phyloP scores from a whole-genome alignment of 139 green algal species.

The Tetraselmis chui region DNA sequence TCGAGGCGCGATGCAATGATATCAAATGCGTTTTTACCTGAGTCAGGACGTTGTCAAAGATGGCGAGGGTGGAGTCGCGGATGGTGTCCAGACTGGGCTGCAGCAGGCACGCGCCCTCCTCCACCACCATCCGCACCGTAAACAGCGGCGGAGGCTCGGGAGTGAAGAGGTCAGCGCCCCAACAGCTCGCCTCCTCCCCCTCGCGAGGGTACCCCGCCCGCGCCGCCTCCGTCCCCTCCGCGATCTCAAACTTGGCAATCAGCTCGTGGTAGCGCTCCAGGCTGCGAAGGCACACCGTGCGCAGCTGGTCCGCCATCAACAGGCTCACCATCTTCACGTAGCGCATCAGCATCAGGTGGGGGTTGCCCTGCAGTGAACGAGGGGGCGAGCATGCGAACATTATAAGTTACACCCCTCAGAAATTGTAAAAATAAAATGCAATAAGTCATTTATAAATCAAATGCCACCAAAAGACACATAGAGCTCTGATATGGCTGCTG shows the following conservation, averaged over 20 bases:
- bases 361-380: slow-evolving; percentile 9
- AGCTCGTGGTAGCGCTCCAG: slow-evolving; percentile 34
- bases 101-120: slow-evolving; percentile 20
- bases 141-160: slow-evolving; percentile 50
- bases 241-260: slow-evolving; percentile 46
- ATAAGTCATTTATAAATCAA: too few species aligned
- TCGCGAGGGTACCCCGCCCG: slow-evolving; percentile 8
- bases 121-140: slow-evolving; percentile 20
- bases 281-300: slow-evolving; percentile 38
- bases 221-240: slow-evolving; percentile 5
- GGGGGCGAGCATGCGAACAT: too few species aligned
- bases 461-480: too few species aligned
- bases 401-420: too few species aligned
- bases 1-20: slow-evolving; percentile 31
- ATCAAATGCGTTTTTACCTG: slow-evolving; percentile 19
- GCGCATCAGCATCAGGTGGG: slow-evolving; percentile 23
- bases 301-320: slow-evolving; percentile 56
- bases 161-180: slow-evolving; percentile 38
- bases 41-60: slow-evolving; percentile 52
- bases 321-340: slow-evolving; percentile 58
- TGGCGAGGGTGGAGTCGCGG: slow-evolving; percentile 24
- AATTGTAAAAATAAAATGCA: too few species aligned
- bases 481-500: too few species aligned
- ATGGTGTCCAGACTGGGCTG: slow-evolving; percentile 45
- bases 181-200: not conserved